Evolutionary conservation across 805 yeast species (phyloP).

Genomic region (Candida caryicola): DNA sequence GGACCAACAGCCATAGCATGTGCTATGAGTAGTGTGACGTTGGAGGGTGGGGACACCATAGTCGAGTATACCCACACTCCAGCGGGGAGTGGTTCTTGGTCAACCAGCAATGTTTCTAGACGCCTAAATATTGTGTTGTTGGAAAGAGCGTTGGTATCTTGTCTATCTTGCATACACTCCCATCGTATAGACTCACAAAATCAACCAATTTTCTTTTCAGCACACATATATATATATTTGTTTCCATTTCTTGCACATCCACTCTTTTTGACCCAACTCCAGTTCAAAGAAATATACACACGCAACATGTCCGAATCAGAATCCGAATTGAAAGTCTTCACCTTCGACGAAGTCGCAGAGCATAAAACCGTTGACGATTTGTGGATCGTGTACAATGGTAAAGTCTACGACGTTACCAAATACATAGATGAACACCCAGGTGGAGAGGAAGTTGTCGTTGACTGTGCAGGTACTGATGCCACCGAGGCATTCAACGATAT

Average conservation of each 20-base stretch:
- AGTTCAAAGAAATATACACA: too few relatives aligned
- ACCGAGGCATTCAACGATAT: conserved; percentile 62
- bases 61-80: too few relatives aligned
- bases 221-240: background rate
- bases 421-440: conserved; percentile 50
- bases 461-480: conserved; percentile 43
- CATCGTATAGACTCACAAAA: background rate
- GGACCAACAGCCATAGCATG: too few relatives aligned
- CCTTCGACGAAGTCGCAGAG: conserved; percentile 49
- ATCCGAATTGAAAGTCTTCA: conserved; percentile 42
- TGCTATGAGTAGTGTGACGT: too few relatives aligned
- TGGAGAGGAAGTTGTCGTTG: conserved; percentile 46
- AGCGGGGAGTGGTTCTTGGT: too few relatives aligned
- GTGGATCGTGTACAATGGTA: conserved; percentile 45
- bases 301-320: conserved; percentile 3
- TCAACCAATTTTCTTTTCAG: background rate
- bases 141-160: too few relatives aligned
- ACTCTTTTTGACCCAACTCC: too few relatives aligned
- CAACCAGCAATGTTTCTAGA: too few relatives aligned
- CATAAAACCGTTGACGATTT: conserved; percentile 41
- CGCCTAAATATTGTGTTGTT: too few relatives aligned
- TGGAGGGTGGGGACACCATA: too few relatives aligned
- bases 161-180: background rate
- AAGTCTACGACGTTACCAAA: conserved; percentile 38
- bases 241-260: background rate